A percentile compares a stretch with the other conserved stretches of the same genome.
These are phyloP conservation scores for Malus asiatica DNA, from an alignment of 306 rosid species.

Conservation along the genomic window DNA sequence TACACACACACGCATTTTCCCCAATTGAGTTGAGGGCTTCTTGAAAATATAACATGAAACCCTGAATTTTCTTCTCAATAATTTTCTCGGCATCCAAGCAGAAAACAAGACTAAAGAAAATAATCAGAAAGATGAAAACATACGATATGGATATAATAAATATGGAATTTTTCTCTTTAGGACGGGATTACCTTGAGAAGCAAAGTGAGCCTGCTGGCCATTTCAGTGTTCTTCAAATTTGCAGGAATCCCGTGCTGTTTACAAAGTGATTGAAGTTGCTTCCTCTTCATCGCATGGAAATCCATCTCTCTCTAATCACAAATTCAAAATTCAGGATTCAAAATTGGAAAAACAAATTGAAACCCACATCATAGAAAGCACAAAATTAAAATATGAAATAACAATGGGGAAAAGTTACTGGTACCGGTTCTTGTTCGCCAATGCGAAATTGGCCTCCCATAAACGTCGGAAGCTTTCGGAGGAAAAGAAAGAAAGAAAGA, in stretches of 20 bases:
- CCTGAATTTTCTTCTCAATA: background rate
- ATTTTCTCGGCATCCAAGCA: background rate
- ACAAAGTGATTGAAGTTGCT: constrained; percentile 34
- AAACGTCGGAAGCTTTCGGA: background rate
- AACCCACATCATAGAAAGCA: no score
- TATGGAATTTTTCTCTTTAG: no score
- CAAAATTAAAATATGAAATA: no score
- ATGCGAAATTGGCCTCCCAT: background rate
- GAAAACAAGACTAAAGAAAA: background rate
- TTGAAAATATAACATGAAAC: background rate
- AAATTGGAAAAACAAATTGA: background rate
- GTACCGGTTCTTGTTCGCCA: background rate
- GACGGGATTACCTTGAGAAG: constrained; percentile 22
- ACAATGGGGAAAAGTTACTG: background rate
- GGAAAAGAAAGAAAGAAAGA: background rate
- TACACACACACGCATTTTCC: background rate
- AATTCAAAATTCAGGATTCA: background rate
- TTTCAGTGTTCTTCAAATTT: constrained; percentile 32
- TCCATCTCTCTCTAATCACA: constrained; percentile 20
- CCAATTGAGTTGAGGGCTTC: background rate
- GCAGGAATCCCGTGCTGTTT: constrained; percentile 45
- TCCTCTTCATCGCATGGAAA: constrained; percentile 38
- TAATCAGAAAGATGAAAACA: background rate
- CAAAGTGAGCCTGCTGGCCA: constrained; percentile 31
- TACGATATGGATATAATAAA: no score